Evolutionary conservation across 2,329 filamentous ascomycete species (phyloP).

Genomic region (Sarocladiaceae sp.): DNA sequence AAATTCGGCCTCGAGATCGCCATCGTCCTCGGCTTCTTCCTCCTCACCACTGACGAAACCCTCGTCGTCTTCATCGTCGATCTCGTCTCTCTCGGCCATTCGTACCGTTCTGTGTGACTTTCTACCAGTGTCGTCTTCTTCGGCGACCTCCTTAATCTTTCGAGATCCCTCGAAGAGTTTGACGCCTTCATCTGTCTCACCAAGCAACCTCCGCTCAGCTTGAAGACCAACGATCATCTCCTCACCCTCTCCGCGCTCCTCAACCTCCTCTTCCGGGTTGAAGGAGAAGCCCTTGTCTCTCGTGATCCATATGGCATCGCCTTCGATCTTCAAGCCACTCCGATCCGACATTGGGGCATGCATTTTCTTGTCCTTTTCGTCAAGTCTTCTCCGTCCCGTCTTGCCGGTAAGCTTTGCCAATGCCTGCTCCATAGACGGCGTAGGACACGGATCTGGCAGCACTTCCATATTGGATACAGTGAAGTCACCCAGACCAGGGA

Average conservation of each 20-base stretch:
- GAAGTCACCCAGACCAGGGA: slow-evolving; percentile 88
- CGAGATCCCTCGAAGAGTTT: slow-evolving; percentile 80
- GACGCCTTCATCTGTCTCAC: slow-evolving; percentile 76
- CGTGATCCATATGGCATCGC: slow-evolving; percentile 90
- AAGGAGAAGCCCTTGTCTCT: slow-evolving; percentile 73
- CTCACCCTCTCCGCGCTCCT: slow-evolving; percentile 86
- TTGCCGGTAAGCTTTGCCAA: slow-evolving; percentile 82
- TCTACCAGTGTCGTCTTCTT: slow-evolving; percentile 53
- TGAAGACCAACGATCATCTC: slow-evolving; percentile 91
- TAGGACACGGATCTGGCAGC: slow-evolving; percentile 91
- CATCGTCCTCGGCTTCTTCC: slow-evolving; percentile 45
- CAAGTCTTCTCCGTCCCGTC: slow-evolving; percentile 71
- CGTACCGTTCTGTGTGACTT: slow-evolving; percentile 55
- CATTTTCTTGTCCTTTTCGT: slow-evolving; percentile 94
- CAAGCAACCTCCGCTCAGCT: slow-evolving; percentile 74
- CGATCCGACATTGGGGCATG: slow-evolving; percentile 99
- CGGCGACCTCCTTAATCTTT: slow-evolving; percentile 54
- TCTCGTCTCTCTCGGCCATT: slow-evolving; percentile 56
- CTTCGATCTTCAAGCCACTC: slow-evolving; percentile 91
- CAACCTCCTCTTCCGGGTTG: slow-evolving; percentile 54
- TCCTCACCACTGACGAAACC: slow-evolving; percentile 52
- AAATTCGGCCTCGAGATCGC: slow-evolving; percentile 55
- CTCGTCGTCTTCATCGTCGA: slow-evolving; percentile 47
- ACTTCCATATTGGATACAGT: slow-evolving; percentile 79
- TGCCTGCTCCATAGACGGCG: slow-evolving; percentile 84